These are phyloP conservation scores for Phytophthora sp. DNA, from an alignment of 352 stramenopile species.

Conservation along the genomic window DNA sequence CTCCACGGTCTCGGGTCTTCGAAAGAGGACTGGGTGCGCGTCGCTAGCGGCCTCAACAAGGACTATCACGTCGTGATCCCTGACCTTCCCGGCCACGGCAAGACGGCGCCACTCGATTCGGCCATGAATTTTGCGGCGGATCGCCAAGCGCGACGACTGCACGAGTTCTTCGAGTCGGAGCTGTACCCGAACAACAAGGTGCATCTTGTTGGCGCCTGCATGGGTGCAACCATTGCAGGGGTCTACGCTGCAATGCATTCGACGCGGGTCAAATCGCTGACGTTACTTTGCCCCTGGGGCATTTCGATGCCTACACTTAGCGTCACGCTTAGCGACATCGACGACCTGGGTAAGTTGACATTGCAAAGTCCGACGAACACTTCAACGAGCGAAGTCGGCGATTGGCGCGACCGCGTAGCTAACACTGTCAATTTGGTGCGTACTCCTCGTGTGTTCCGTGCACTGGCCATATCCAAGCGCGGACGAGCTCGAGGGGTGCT, in stretches of 20 bases:
- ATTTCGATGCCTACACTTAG: conserved; percentile 69
- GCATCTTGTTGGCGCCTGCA: conserved; percentile 71
- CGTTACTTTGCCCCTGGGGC: conserved; percentile 69
- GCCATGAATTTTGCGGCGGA: conserved; percentile 55
- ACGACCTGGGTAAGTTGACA: conserved; percentile 55
- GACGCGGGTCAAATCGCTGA: conserved; percentile 59
- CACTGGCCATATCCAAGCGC: conserved; percentile 33
- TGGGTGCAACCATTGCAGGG: conserved; percentile 73
- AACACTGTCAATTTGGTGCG: conserved; percentile 38
- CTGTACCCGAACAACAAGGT: conserved; percentile 60
- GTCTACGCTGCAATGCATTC: conserved; percentile 71
- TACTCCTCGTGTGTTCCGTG: conserved; percentile 36
- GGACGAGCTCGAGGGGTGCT: conserved; percentile 41
- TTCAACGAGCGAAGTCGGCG: conserved; percentile 45
- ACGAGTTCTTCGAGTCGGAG: conserved; percentile 62
- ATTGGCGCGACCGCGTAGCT: conserved; percentile 24
- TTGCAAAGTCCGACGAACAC: conserved; percentile 59
- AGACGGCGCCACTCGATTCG: conserved; percentile 54
- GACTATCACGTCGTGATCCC: conserved; percentile 62
- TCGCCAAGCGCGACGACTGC: conserved; percentile 55
- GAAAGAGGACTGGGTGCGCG: conserved; percentile 69
- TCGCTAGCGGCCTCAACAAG: conserved; percentile 48
- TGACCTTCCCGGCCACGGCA: conserved; percentile 66
- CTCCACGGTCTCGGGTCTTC: conserved; percentile 68
- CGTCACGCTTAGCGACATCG: conserved; percentile 54